Evolutionary conservation across 2,329 filamentous ascomycete species (phyloP).

Genomic region (Calycina herbarum): DNA sequence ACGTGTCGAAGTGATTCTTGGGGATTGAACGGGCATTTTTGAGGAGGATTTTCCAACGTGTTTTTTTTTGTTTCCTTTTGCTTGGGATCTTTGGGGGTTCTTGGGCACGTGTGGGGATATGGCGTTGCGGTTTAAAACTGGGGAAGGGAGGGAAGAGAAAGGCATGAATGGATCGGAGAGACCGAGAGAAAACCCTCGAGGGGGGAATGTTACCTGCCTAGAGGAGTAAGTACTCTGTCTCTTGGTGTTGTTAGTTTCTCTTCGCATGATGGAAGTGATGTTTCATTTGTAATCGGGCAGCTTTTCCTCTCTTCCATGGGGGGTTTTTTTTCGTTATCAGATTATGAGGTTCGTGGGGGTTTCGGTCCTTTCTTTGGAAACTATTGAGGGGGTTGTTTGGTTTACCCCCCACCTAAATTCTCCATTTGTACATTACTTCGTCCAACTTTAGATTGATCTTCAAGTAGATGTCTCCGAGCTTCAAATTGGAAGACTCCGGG

Average conservation of each 20-base stretch:
- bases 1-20: background rate
- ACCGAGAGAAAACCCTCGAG: background rate
- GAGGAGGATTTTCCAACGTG: background rate
- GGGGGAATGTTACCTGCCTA: background rate
- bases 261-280: background rate
- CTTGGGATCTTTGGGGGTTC: background rate
- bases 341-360: background rate
- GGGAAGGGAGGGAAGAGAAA: background rate
- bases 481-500: background rate
- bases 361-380: background rate
- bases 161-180: background rate
- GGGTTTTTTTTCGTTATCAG: background rate
- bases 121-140: background rate
- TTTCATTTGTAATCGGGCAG: background rate
- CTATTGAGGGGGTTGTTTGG: background rate
- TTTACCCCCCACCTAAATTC: constrained; percentile 2
- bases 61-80: background rate
- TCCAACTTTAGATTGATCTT: background rate
- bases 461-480: constrained; percentile 3
- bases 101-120: background rate
- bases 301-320: background rate
- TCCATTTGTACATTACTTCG: background rate
- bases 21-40: background rate
- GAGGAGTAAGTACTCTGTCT: background rate
- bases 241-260: background rate